Evolutionary conservation across 805 yeast species (phyloP).

Genomic region (Metschnikowia chrysomelidarum): DNA sequence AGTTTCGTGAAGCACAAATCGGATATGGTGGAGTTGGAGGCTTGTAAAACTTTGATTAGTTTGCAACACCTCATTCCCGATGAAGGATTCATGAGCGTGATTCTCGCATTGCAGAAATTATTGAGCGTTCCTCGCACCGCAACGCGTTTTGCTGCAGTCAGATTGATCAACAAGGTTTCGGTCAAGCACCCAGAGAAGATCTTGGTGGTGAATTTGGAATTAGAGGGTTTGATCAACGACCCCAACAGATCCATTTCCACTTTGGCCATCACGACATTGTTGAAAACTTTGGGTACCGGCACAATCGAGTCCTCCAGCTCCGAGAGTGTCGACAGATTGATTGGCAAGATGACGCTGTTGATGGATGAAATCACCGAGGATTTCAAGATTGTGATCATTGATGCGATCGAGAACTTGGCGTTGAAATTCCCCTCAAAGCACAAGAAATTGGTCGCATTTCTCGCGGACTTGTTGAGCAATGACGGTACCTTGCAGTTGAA

Average conservation of each 20-base stretch:
- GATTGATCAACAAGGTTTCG: conserved; percentile 84
- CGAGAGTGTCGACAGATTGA: conserved; percentile 80
- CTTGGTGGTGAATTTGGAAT: conserved; percentile 76
- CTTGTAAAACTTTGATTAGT: conserved; percentile 69
- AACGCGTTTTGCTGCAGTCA: conserved; percentile 88
- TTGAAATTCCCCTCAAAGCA: conserved; percentile 91
- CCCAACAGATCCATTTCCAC: conserved; percentile 90
- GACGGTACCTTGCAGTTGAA: conserved; percentile 89
- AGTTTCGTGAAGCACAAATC: conserved; percentile 75
- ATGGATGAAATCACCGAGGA: conserved; percentile 95
- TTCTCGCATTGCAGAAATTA: conserved; percentile 70
- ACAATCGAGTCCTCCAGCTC: conserved; percentile 37
- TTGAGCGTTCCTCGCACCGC: conserved; percentile 86
- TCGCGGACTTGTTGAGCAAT: conserved; percentile 80
- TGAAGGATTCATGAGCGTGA: conserved; percentile 67
- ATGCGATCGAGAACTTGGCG: conserved; percentile 89
- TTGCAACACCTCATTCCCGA: conserved; percentile 54
- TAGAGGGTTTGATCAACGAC: conserved; percentile 85
- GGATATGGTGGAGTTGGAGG: conserved; percentile 90
- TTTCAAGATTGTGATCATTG: conserved; percentile 90
- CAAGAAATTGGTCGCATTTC: conserved; percentile 74
- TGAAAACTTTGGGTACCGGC: conserved; percentile 88
- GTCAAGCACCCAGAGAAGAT: conserved; percentile 76
- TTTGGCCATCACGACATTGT: conserved; percentile 91
- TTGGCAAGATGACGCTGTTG: conserved; percentile 80